Percentiles rank a stretch among this genome's conserved stretches.
These are phyloP conservation scores for Tricholoma saponaceum DNA, from an alignment of 768 basidiomycete genomes.

Conservation along the genomic window DNA sequence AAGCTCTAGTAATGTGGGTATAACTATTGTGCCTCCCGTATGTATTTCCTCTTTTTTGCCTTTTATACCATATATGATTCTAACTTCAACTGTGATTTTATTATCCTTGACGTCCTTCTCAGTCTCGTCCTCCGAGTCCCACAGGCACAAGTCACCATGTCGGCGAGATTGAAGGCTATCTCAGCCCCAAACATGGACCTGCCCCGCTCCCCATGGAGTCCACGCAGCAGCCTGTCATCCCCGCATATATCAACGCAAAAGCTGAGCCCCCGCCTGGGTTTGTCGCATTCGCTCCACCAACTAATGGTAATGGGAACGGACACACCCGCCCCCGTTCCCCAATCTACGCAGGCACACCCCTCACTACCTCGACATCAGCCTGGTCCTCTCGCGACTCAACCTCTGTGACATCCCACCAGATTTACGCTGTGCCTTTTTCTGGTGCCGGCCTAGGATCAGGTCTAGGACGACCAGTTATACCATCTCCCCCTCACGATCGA, in stretches of 20 bases:
- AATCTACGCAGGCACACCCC: neutral
- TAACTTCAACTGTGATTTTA: neutral
- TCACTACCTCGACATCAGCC: neutral
- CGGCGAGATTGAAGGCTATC: neutral
- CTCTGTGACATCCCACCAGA: neutral
- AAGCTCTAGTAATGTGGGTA: constrained; percentile 6
- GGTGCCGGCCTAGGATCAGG: neutral
- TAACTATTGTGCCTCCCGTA: constrained; percentile 13
- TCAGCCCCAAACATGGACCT: constrained; percentile 1
- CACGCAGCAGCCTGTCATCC: neutral
- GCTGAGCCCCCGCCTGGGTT: neutral
- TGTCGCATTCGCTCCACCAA: neutral
- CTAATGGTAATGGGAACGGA: neutral
- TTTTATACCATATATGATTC: neutral
- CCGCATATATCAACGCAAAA: neutral
- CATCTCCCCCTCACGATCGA: neutral
- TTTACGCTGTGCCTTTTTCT: neutral
- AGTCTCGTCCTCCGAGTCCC: constrained; percentile 4
- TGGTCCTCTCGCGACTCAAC: neutral
- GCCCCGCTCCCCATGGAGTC: neutral
- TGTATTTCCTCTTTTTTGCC: neutral
- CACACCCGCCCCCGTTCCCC: neutral
- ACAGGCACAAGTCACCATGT: neutral
- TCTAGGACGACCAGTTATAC: neutral
- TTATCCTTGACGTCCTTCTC: neutral